phyloP scores from a whole-genome alignment of 2,329 filamentous ascomycete species.

The Penicillium brasilianum region DNA sequence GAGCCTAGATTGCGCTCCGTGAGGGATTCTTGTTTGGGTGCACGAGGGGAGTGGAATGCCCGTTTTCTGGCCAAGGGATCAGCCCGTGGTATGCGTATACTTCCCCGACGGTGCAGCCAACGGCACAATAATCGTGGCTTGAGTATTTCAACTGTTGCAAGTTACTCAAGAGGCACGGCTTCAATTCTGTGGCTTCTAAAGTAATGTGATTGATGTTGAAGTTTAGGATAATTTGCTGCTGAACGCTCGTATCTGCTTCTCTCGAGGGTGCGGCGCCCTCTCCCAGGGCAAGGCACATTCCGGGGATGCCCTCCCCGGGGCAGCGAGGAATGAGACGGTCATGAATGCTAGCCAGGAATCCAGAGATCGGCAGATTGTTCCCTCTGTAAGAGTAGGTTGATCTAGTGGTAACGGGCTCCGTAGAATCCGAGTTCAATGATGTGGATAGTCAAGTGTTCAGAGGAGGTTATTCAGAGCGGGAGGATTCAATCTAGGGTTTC shows the following conservation, averaged over 20 bases:
- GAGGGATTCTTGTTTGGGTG: slow-evolving; percentile 30
- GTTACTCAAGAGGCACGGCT: neutral
- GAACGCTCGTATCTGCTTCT: neutral
- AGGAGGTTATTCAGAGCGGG: neutral
- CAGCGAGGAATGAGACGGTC: slow-evolving; percentile 27
- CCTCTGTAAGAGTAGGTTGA: neutral
- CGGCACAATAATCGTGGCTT: neutral
- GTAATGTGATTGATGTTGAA: neutral
- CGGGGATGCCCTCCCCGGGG: slow-evolving; percentile 20
- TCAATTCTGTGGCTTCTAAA: neutral
- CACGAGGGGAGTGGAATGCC: slow-evolving; percentile 31
- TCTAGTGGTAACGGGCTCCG: neutral
- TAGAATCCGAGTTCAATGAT: neutral
- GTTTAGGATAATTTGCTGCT: neutral
- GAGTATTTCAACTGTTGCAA: neutral
- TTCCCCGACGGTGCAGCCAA: neutral
- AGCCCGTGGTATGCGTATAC: slow-evolving; percentile 31
- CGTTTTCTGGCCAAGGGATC: slow-evolving; percentile 25
- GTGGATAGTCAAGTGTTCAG: neutral
- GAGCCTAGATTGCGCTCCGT: slow-evolving; percentile 28
- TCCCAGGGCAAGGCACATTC: slow-evolving; percentile 25
- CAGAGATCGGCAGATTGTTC: slow-evolving; percentile 14
- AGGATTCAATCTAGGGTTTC: neutral
- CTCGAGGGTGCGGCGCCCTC: neutral
- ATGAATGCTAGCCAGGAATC: slow-evolving; percentile 34